Evolutionary conservation across 345 rosid genomes (phyloP), one percentile per base, ranked within the genome.

Genomic region (Hirschfeldia incana): DNA sequence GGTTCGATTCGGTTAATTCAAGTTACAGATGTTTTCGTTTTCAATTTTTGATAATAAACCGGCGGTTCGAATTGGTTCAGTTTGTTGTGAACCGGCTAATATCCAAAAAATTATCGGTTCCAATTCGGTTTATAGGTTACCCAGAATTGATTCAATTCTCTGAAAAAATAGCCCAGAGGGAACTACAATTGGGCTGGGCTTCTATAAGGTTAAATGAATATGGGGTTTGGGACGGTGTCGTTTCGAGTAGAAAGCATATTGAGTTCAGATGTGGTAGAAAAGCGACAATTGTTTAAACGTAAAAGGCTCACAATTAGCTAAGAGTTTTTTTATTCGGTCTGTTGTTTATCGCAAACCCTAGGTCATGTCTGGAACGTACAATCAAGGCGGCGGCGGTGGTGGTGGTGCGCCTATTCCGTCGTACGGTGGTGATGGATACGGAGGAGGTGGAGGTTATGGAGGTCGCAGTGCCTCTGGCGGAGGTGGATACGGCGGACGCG

Each of bases 401-500:
- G 81, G 86, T 44, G 86, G 81, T 28, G 84, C 80, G 28, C 82
- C 83, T 78, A 13, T 84, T 34, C 61, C 85, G 49, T 73, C 84
- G n/a, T 84, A 81, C 8, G 87, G 87, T 21, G 82, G 76, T 12
- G 88, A 78, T 28, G 86, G 85, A 61, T 76, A 75, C 39, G 85
- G 86, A 2, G 86, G 85, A 8, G 79, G 80, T 5, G 62, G 82
- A 17, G 85, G 87, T 2, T 72, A 77, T 8, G 84, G 89, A 28
- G 87, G 89, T 2, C 89, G 88, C 13, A 72, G 85, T 42, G 83
- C 79, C 6, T 76, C 85, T 28, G 87, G 88, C 3, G 83, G 83
- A 3, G 83, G 83, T 21, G 83, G 86, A 58, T 73, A 64, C 5
- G 87, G 82, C 0, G 87, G 89, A 3, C 89, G 88, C 12, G 87